These are phyloP conservation scores for Euphorbia neoarborescens DNA, from an alignment of 441 rosid species.

Conservation along the genomic window DNA sequence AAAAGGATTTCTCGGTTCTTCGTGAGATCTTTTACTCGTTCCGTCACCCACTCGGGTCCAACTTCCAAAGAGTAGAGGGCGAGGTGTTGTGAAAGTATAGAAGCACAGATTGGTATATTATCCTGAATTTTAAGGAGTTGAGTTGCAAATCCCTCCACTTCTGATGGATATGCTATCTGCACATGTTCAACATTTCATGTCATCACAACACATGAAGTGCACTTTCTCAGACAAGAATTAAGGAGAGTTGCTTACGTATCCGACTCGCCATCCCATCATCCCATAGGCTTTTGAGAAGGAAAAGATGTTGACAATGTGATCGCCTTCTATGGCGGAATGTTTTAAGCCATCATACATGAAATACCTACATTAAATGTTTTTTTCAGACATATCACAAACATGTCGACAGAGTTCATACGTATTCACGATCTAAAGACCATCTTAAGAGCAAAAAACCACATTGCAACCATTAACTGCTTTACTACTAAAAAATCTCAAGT, in stretches of 20 bases:
- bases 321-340: conserved; percentile 81
- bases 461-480: not conserved
- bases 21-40: conserved; percentile 61
- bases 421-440: not conserved
- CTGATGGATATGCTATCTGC: conserved; percentile 90
- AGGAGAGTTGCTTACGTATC: conserved; percentile 61
- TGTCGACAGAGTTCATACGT: not conserved
- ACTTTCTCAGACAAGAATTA: not conserved
- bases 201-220: too few species aligned
- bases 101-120: conserved; percentile 89
- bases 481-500: not conserved
- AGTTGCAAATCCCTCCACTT: conserved; percentile 53
- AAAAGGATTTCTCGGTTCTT: conserved; percentile 65
- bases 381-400: not conserved
- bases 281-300: conserved; percentile 98
- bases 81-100: conserved; percentile 72
- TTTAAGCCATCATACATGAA: conserved; percentile 88
- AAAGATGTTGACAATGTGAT: conserved; percentile 84
- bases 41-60: conserved; percentile 72
- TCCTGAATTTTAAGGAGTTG: conserved; percentile 90
- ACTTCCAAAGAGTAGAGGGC: conserved; percentile 68
- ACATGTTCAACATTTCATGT: not conserved
- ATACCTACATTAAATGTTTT: conserved; percentile 49
- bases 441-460: too few species aligned
- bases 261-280: conserved; percentile 99